Base-by-base conservation (phyloP, 768 basidiomycete species). In the Lentinula aciculospora region DNA sequence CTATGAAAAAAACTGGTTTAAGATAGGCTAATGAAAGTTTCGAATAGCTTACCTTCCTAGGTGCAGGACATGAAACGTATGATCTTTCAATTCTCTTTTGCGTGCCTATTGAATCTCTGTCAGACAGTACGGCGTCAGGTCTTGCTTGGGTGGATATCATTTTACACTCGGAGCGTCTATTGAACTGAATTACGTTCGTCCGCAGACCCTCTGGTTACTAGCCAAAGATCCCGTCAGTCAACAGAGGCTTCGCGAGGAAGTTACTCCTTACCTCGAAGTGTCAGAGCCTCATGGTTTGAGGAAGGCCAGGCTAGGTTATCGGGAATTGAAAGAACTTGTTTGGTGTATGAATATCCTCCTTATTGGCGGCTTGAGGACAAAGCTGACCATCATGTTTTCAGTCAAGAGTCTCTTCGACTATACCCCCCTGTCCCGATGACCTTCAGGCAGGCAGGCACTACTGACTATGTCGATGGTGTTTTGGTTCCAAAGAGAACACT, bases 191-290 rank as follows among this genome's bases (percentile, higher is more conserved):
- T 9, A 19, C n/a, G n/a, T 47, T 47, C 12, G 19, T 3, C 8
- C 29, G n/a, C n/a, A 53, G 80, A 78, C 80, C 0, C 68, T 82
- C 7, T 82, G 80, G 80, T 71, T 81, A 23, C 74, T 85, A 13
- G 76, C 81, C 8, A 78, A 79, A 39, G 70, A 83, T 63, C 76
- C 71, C 3, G 72, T 74, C 19, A 68, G 73, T 49, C 85, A 86
- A 65, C 69, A 67, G 5, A 73, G 71, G 42, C 73, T 88, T 2
- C 77, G 84, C 4, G 75, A 76, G 3, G 84, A 88, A 66, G 67
- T 82, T n/a, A 63, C 69, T 0, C 72, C 77, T 0, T 58, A 81
- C 1, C 69, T 75, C 39, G 59, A 23, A 29, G 15, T 29, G 15
- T 17, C 46, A 21, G 37, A 39, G 19, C 3, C 46, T 29, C 27